Percentiles rank a stretch among this genome's conserved stretches.
phyloP scores from a whole-genome alignment of 2,329 filamentous ascomycete species.

The Colletotrichum nymphaeae region DNA sequence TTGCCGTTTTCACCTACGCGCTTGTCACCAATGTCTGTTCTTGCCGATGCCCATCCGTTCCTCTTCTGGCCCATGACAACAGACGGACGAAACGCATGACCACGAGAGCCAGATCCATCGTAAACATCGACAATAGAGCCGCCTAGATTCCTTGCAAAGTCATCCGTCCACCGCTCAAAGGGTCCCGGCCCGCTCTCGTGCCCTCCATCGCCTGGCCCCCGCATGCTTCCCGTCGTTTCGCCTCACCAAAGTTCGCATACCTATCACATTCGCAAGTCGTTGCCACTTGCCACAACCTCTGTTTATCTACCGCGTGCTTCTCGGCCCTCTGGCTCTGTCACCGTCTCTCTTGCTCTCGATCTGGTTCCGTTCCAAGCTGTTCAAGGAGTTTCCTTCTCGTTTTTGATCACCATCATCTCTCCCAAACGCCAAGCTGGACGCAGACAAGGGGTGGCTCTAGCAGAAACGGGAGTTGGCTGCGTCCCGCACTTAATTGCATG shows the following conservation, averaged over 20 bases:
- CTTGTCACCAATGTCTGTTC: slow-evolving; percentile 27
- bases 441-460: slow-evolving; percentile 2
- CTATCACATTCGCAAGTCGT: not conserved
- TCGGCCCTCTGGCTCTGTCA: not conserved
- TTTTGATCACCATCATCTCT: not conserved
- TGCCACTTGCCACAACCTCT: not conserved
- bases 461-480: slow-evolving; percentile 12
- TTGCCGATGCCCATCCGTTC: not conserved
- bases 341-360: not conserved
- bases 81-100: not conserved
- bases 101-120: not conserved
- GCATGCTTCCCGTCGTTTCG: not conserved
- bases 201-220: not conserved
- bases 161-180: not conserved
- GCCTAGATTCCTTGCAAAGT: not conserved
- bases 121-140: not conserved
- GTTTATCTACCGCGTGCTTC: not conserved
- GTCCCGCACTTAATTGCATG: slow-evolving; percentile 20
- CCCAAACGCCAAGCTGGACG: not conserved
- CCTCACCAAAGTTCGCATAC: not conserved
- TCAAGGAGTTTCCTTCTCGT: not conserved
- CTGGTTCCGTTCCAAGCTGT: not conserved
- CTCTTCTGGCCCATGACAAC: not conserved
- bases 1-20: not conserved
- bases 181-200: not conserved